These are phyloP conservation scores for Micractinium conductrix DNA, from an alignment of 139 green algal genomes.

Conservation along the genomic window DNA sequence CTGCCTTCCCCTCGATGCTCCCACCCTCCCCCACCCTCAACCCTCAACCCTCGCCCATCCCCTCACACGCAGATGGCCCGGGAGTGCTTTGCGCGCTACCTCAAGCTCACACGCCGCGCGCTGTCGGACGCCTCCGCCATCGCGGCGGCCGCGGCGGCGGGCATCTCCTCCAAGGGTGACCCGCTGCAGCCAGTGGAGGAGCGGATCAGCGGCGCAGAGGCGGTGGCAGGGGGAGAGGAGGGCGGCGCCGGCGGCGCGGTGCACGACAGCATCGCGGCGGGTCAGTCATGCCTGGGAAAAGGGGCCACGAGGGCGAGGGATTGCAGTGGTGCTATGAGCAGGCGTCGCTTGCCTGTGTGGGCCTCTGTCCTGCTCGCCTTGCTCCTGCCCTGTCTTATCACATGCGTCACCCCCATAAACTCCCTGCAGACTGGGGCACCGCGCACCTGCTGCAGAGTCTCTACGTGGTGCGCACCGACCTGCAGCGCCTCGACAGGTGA, in stretches of 20 bases:
- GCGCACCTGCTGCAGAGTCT: constrained; percentile 59
- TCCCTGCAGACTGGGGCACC: constrained; percentile 67
- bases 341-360: too few species aligned
- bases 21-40: not conserved
- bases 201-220: not conserved
- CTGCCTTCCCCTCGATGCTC: not conserved
- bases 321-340: too few species aligned
- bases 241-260: not conserved
- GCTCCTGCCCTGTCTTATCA: not conserved
- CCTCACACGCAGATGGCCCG: constrained; percentile 12
- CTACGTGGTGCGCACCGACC: constrained; percentile 65
- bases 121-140: constrained; percentile 48
- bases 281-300: too few species aligned
- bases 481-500: constrained; percentile 66
- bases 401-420: not conserved
- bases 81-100: constrained; percentile 38
- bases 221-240: constrained; percentile 9
- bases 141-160: constrained; percentile 47
- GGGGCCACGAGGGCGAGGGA: too few species aligned
- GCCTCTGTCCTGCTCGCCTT: too few species aligned
- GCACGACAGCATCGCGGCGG: not conserved
- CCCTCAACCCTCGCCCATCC: not conserved
- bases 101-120: constrained; percentile 45
- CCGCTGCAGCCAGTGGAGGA: constrained; percentile 16
- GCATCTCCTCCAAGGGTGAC: constrained; percentile 18